Base-by-base conservation (phyloP, 2,329 filamentous ascomycete genomes). In the Aspergillus aculeatinus region DNA sequence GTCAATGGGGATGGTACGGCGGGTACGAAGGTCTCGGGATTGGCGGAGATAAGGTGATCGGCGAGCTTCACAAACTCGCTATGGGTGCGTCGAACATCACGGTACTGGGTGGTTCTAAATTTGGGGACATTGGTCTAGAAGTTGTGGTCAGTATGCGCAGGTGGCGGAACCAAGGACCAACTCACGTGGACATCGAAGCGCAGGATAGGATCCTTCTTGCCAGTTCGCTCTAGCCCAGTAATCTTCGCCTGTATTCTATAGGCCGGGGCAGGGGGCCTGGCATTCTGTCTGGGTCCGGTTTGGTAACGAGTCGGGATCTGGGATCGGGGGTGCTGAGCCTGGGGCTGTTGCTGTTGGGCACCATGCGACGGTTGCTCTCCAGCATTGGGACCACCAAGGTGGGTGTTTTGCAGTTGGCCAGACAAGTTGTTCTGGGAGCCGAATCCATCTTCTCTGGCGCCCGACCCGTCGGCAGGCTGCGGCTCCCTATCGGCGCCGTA, bases 61-160 rank as follows among this genome's bases (percentile, higher is more conserved):
- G 90, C 92, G n/a, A 99, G 88, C 78, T 98, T 99, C 65, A 91
- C 84, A 71, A 99, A 99, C 74, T 99, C 95, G 51, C 91, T 92
- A 77, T 99, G 95, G 63, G 96, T 89, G 62, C 95, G 91, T 68
- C 95, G 90, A 66, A 99, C 92, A 77, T 99, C 95, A 72, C 95
- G 92, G 79, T 97, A 99, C 76, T 99, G 95, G 5, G 95, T 99
- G 0, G 95, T 99, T 69, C 95, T 87, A 77, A 97, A 99, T 68
- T 94, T 94, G 56, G 94, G 93, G n/a, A 99, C 89, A 78, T 99
- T 99, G 66, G 95, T 99, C 95, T 99, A 47, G 16, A 31, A 35
- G 51, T 51, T 19, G 33, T 57, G 33, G 57, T 57, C 42, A 61
- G 53, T 51, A 48, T 23, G 21, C 29, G 19, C 58, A 49, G 47